Evolutionary conservation across 2,329 filamentous ascomycete genomes (phyloP), one percentile per base, ranked within the genome.

Genomic region (Stemphylium vesicarium): DNA sequence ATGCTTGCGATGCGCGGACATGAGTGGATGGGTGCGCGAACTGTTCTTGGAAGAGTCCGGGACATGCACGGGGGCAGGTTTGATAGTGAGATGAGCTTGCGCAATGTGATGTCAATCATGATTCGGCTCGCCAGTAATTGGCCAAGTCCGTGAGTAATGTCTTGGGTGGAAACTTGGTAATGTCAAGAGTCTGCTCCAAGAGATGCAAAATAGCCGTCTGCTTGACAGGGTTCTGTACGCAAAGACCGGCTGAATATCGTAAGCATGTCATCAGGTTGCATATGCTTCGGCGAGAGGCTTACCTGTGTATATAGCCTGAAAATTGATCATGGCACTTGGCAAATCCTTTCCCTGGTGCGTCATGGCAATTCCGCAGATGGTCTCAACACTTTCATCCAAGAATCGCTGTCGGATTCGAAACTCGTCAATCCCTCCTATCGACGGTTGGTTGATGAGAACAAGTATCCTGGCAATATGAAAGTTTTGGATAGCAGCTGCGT

Each of bases 391-490:
- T 31, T 81, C 78, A 12, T 78, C 73, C 7, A 82, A 73, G n/a
- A 72, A 68, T 50, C 75, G 76, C 58, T 81, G 78, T 15, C 78
- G 74, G 16, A 74, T 68, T 36, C 78, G 59, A 57, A 81, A 83
- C 10, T 81, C 81, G 13, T 80, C 73, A 41, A 82, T 78, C 0
- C 81, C 82, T 2, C 80, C 80, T 10, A 75, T 72, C 0, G 79
- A 80, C 1, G 83, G 83, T 41, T 82, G 78, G 46, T 85, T 80
- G 42, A 85, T 76, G 0, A 83, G 71, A 1, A 85, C 76, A 0
- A 86, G 70, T 38, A 85, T 82, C 9, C 79, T 76, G 0, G 83
- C 82, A 55, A 84, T 81, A 59, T 79, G 78, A 58, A 83, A 80
- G 12, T 80, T 77, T 59, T 85, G 83, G 5, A 85, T 66, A 0